Conservation (phyloP, 176 grass and related monocot species). For the Olyra latifolia region DNA sequence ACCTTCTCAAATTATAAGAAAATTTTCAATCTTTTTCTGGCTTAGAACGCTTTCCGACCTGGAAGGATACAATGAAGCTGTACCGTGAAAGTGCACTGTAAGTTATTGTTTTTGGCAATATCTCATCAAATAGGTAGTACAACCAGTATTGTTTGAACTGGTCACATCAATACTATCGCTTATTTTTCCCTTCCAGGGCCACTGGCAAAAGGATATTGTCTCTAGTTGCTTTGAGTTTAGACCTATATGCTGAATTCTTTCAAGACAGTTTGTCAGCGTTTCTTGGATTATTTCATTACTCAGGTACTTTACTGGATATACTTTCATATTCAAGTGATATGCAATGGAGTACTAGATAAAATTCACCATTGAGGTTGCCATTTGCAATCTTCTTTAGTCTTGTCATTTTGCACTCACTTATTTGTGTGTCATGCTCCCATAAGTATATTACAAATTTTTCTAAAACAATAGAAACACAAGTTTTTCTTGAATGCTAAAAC, state of each 20-base stretch:
- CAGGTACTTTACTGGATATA: too few relatives aligned
- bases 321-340: not conserved
- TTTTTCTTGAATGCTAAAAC: not conserved
- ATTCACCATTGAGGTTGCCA: not conserved
- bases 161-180: too few relatives aligned
- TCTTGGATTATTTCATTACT: too few relatives aligned
- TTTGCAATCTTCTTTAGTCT: not conserved
- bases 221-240: slow-evolving; percentile 51
- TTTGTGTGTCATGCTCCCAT: not conserved
- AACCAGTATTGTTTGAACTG: too few relatives aligned
- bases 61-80: slow-evolving; percentile 46
- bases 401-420: not conserved
- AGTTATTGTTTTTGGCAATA: not conserved
- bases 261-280: not conserved
- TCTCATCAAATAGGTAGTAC: not conserved
- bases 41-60: not conserved
- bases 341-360: not conserved
- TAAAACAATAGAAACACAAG: not conserved
- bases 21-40: not conserved
- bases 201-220: slow-evolving; percentile 24
- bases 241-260: slow-evolving; percentile 33
- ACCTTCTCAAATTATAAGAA: not conserved
- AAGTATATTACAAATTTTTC: not conserved
- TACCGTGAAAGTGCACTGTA: slow-evolving; percentile 36
- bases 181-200: too few relatives aligned